Conservation (phyloP, 352 stramenopile species). For the Globisporangium takayamanum region DNA sequence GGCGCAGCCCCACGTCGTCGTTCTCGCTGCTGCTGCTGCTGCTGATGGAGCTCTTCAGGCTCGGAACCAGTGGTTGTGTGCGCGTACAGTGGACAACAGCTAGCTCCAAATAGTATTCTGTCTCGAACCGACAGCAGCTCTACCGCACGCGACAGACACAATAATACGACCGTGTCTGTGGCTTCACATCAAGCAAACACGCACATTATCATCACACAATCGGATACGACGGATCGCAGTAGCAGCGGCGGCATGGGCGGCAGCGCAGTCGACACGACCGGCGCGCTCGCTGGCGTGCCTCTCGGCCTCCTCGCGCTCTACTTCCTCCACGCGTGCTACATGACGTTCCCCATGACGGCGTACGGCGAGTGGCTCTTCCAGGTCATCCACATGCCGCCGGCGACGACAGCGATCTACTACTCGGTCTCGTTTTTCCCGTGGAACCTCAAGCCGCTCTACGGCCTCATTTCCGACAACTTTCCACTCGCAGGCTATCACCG, state of each 20-base stretch:
- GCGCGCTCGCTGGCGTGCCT: conserved; percentile 25
- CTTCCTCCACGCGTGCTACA: conserved; percentile 72
- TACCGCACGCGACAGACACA: conserved; percentile 1
- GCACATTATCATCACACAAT: neutral
- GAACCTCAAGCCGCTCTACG: conserved; percentile 85
- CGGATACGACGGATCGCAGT: neutral
- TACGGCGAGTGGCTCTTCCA: conserved; percentile 76
- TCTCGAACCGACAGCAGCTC: neutral
- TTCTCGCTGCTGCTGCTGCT: neutral
- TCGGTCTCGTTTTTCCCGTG: conserved; percentile 78
- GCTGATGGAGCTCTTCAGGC: neutral
- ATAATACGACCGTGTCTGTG: neutral
- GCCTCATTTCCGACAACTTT: conserved; percentile 65
- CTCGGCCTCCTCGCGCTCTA: conserved; percentile 61
- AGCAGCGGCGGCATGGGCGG: neutral
- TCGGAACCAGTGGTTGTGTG: neutral
- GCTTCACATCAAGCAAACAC: neutral
- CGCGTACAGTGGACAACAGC: neutral
- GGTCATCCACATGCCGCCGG: conserved; percentile 67
- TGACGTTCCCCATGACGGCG: conserved; percentile 73
- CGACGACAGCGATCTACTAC: conserved; percentile 77
- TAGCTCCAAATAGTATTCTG: neutral
- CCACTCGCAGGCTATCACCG: conserved; percentile 67
- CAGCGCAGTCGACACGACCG: neutral
- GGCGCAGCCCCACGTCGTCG: neutral